These are phyloP conservation scores for Boletus sp. DNA, from an alignment of 1,284 basidiomycete species.

Conservation along the genomic window DNA sequence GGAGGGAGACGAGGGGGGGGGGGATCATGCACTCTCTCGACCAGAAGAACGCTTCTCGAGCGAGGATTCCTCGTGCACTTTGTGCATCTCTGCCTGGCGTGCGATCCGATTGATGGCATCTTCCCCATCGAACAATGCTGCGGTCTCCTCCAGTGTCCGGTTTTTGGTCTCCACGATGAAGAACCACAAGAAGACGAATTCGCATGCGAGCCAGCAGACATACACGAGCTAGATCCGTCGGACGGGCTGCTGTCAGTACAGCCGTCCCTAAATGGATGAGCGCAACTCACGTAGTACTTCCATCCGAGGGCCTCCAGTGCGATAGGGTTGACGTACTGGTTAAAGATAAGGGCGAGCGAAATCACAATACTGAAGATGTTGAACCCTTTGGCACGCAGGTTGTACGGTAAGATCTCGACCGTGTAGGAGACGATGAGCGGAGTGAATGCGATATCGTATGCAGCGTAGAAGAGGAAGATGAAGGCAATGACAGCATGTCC, in stretches of 20 bases:
- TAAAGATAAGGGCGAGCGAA: constrained; percentile 68
- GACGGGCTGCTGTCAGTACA: background rate
- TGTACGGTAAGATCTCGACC: constrained; percentile 69
- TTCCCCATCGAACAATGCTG: constrained; percentile 68
- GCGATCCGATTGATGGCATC: constrained; percentile 45
- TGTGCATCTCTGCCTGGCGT: constrained; percentile 19
- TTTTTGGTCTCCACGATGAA: constrained; percentile 71
- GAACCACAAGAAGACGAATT: constrained; percentile 60
- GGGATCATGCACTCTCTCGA: constrained; percentile 14
- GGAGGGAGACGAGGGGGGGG: too few relatives aligned
- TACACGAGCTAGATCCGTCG: constrained; percentile 49
- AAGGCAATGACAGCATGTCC: constrained; percentile 71
- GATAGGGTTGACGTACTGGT: constrained; percentile 79
- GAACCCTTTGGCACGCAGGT: constrained; percentile 75
- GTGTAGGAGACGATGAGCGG: constrained; percentile 74
- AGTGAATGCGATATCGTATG: constrained; percentile 69
- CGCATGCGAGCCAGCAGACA: constrained; percentile 62
- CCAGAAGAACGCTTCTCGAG: constrained; percentile 33
- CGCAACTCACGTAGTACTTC: constrained; percentile 54
- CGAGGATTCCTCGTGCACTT: constrained; percentile 28
- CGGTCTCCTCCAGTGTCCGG: constrained; percentile 70
- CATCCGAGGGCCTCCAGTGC: constrained; percentile 55
- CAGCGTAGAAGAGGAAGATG: constrained; percentile 72
- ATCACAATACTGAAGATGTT: constrained; percentile 67
- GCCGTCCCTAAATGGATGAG: background rate